Base-by-base conservation (phyloP, 2,329 filamentous ascomycete species). In the Trichoderma cornu-damae region DNA sequence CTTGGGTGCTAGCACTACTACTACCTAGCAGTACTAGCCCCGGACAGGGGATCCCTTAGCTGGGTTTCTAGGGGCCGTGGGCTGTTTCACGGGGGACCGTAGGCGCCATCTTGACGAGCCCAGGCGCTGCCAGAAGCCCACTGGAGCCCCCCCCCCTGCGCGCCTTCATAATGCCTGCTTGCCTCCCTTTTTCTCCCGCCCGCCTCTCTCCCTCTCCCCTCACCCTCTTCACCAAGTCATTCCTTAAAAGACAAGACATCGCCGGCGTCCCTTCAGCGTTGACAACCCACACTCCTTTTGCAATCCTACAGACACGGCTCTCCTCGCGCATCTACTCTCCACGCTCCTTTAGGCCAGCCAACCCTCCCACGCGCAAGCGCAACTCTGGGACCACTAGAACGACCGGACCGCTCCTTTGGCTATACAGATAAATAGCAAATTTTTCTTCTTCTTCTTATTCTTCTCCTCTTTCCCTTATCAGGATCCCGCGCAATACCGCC, bases 161-260 rank as follows among this genome's bases (percentile, higher is more conserved):
- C 51, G 56, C 53, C 56, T 63, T 61, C 60, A 63, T 66, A 63
- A 62, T 42, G 24, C 59, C 59, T 57, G 60, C 63, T 57, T 65
- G 61, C 62, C 62, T 51, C 30, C 42, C 43, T 35, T 20, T 49
- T 35, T 34, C 18, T 28, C 28, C 34, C 32, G 26, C 58, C 57
- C 35, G 52, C 57, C 58, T 37, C 59, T 59, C 57, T 38, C 54
- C 57, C 58, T 37, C 59, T 52, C 53, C 42, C 46, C 47, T 43
- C 53, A 35, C 40, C 51, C 38, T 50, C 55, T 51, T 38, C 46
- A 43, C 44, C 59, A 57, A 62, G 59, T 61, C 63, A 64, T 64
- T 64, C 63, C 57, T 63, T 64, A 57, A 54, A n/a, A 49, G 35
- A 48, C 48, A 55, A 55, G 32, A 46, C 40, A 37, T 24, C 52